These are phyloP conservation scores for Pythium rishiriense DNA, from an alignment of 352 stramenopile species.

Conservation along the genomic window DNA sequence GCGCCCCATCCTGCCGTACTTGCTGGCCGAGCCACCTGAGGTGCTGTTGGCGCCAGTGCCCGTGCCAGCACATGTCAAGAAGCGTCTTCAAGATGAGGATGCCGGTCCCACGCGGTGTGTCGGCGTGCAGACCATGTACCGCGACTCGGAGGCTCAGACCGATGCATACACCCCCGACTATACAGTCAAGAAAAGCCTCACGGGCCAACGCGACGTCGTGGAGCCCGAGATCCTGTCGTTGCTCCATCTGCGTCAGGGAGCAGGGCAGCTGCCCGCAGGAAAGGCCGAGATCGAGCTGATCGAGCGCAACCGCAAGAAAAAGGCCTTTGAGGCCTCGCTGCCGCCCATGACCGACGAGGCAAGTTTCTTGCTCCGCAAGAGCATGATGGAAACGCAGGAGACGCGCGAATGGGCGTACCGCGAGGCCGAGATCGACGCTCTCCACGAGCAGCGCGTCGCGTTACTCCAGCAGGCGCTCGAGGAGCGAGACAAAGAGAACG, in stretches of 20 bases:
- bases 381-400: slow-evolving; percentile 93
- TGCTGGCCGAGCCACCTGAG: slow-evolving; percentile 85
- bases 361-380: slow-evolving; percentile 88
- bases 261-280: slow-evolving; percentile 77
- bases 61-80: slow-evolving; percentile 30
- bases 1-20: slow-evolving; percentile 85
- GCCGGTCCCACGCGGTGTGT: slow-evolving; percentile 60
- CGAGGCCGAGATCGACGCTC: slow-evolving; percentile 88
- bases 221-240: slow-evolving; percentile 88
- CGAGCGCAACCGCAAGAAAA: slow-evolving; percentile 86
- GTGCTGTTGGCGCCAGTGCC: slow-evolving; percentile 79
- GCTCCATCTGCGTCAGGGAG: slow-evolving; percentile 56
- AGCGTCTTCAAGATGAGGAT: slow-evolving; percentile 36
- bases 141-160: slow-evolving; percentile 93
- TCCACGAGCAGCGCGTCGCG: slow-evolving; percentile 78
- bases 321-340: slow-evolving; percentile 81
- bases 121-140: slow-evolving; percentile 90
- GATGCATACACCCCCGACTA: slow-evolving; percentile 93
- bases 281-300: slow-evolving; percentile 90
- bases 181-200: slow-evolving; percentile 64
- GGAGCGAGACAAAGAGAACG: slow-evolving; percentile 88
- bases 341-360: slow-evolving; percentile 95
- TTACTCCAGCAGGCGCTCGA: slow-evolving; percentile 80
- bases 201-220: slow-evolving; percentile 29
- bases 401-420: slow-evolving; percentile 85